Percentiles rank a stretch among this genome's conserved stretches.
phyloP scores from a whole-genome alignment of 148 eudicot genomes.

The Talinum fruticosum region DNA sequence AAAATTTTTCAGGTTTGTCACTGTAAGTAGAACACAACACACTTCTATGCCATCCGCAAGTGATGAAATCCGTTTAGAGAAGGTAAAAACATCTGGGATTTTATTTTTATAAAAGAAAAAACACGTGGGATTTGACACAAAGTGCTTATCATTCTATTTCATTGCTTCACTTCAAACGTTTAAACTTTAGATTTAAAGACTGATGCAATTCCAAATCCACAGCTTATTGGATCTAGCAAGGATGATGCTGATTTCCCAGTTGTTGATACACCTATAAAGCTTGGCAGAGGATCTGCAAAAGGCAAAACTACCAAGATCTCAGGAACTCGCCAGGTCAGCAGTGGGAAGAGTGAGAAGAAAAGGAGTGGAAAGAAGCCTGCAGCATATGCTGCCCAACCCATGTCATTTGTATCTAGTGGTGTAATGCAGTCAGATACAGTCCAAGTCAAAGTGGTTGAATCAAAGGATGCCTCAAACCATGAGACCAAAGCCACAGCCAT shows the following conservation, averaged over 20 bases:
- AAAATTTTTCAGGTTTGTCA: slow-evolving; percentile 87
- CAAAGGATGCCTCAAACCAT: slow-evolving; percentile 21
- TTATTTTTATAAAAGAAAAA: slow-evolving; percentile 64
- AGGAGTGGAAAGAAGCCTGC: slow-evolving; percentile 39
- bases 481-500: slow-evolving; percentile 27
- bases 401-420: slow-evolving; percentile 81
- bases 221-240: slow-evolving; percentile 65
- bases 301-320: slow-evolving; percentile 34
- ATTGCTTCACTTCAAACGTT: background rate
- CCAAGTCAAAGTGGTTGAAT: slow-evolving; percentile 25
- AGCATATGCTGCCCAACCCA: slow-evolving; percentile 64
- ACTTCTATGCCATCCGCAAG: slow-evolving; percentile 81
- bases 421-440: slow-evolving; percentile 48
- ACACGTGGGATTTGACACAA: background rate
- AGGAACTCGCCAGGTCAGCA: slow-evolving; percentile 23
- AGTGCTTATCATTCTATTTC: background rate
- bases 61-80: slow-evolving; percentile 72
- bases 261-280: slow-evolving; percentile 29
- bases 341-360: slow-evolving; percentile 36
- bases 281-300: slow-evolving; percentile 29
- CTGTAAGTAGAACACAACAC: slow-evolving; percentile 69
- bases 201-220: slow-evolving; percentile 28
- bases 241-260: slow-evolving; percentile 71
- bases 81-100: slow-evolving; percentile 44
- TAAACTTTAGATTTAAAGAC: background rate